These are phyloP conservation scores for Boletus vinaceobasis DNA, from an alignment of 768 basidiomycete genomes.

Conservation along the genomic window DNA sequence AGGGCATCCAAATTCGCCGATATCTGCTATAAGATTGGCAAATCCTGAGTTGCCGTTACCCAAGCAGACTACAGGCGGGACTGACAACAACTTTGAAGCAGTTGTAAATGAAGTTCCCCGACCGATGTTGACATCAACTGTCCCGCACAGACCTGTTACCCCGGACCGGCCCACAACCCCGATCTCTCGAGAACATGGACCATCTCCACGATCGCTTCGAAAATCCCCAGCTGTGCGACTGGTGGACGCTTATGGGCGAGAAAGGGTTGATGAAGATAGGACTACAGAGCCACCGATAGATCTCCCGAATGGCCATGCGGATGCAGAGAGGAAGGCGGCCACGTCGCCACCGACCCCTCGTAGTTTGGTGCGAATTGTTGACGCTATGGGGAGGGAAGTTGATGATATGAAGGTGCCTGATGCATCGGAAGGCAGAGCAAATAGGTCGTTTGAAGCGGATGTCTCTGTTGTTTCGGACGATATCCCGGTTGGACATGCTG, in stretches of 20 bases:
- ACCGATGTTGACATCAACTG: neutral
- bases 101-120: conserved; percentile 3
- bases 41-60: conserved; percentile 20
- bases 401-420: conserved; percentile 38
- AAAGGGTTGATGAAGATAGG: conserved; percentile 28
- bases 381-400: conserved; percentile 66
- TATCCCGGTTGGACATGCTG: conserved; percentile 35
- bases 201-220: conserved; percentile 36
- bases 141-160: conserved; percentile 15
- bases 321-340: conserved; percentile 15
- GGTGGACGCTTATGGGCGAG: conserved; percentile 70
- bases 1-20: conserved; percentile 23
- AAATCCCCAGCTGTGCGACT: conserved; percentile 56
- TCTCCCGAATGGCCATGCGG: conserved; percentile 12
- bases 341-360: conserved; percentile 20
- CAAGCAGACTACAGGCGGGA: neutral
- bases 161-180: conserved; percentile 26
- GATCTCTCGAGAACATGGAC: conserved; percentile 20
- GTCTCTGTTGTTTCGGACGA: conserved; percentile 23
- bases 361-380: conserved; percentile 56
- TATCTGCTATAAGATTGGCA: conserved; percentile 25
- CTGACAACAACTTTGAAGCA: conserved; percentile 8
- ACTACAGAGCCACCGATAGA: neutral
- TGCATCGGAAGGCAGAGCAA: conserved; percentile 12
- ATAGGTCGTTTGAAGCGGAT: conserved; percentile 20